Evolutionary conservation across 305 asterid genomes (phyloP).

Genomic region (Lippia alba): DNA sequence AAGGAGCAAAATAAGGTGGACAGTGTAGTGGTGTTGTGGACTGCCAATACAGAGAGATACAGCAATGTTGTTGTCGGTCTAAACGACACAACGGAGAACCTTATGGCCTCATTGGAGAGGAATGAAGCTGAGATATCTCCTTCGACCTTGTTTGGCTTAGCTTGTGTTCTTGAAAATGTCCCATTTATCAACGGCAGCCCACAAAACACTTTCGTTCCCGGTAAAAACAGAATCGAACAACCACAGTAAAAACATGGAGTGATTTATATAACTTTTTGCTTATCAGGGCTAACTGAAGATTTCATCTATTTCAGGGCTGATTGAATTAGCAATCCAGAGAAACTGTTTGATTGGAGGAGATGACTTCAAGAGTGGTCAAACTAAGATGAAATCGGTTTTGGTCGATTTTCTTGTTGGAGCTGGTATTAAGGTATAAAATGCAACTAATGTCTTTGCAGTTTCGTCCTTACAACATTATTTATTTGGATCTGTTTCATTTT

Average conservation of each 20-base stretch:
- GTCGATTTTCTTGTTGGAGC: constrained; percentile 99
- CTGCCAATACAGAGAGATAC: constrained; percentile 95
- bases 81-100: constrained; percentile 79
- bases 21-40: constrained; percentile 87
- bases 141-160: constrained; percentile 79
- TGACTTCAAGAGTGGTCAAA: constrained; percentile 97
- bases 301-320: constrained; percentile 52
- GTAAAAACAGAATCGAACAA: constrained; percentile 30
- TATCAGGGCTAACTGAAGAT: background rate
- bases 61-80: constrained; percentile 83
- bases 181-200: constrained; percentile 98
- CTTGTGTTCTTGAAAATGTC: constrained; percentile 83
- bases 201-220: constrained; percentile 96
- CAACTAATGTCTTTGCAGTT: too few relatives aligned
- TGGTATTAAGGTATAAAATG: constrained; percentile 75
- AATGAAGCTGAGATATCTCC: constrained; percentile 92
- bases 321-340: constrained; percentile 81
- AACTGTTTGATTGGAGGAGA: constrained; percentile 94
- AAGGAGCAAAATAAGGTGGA: constrained; percentile 84
- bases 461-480: background rate
- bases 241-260: too few relatives aligned
- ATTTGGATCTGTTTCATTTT: background rate
- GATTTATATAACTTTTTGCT: background rate
- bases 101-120: constrained; percentile 78
- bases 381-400: constrained; percentile 95